Evolutionary conservation across 768 basidiomycete genomes (phyloP), one percentile per base, ranked within the genome.

Genomic region (Lactifluus echinatus): DNA sequence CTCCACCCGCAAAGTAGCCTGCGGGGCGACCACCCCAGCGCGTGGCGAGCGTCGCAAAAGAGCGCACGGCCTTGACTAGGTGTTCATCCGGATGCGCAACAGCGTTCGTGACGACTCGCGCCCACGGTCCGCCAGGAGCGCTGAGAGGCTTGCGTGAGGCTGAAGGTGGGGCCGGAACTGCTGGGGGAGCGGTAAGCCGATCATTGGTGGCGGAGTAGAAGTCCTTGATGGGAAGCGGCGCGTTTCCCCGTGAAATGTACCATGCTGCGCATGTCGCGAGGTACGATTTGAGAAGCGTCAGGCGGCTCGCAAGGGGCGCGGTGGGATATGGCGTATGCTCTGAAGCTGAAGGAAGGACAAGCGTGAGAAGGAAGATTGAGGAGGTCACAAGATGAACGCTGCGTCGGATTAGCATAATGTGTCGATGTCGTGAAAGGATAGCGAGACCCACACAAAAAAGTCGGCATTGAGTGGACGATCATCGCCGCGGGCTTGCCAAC

Each of bases 381-480:
- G 84, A 85, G 0, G 86, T 89, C 36, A 87, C 76, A 1, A 83
- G 69, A 61, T 82, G 87, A 71, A 84, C 80, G 14, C 84, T 87
- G 37, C n/a, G n/a, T n/a, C 2, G 3, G 8, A n/a, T 57, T 31
- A n/a, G 36, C 23, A 17, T 34, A 2, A 40, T 15, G 49, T 33
- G 15, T 11, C n/a, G 8, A 26, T n/a, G 44, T n/a, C n/a, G n/a
- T n/a, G 37, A 64, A 62, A 19, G 61, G 19, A 59, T 31, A 53
- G 29, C 1, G 50, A 50, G 10, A 73, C 83, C 61, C 58, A 86
- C 84, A 74, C 52, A 72, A 80, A 77, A 67, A 87, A 87, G 54
- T 86, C 80, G 0, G 76, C 78, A 23, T 75, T 73, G 66, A 81
- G 84, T 51, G 60, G 50, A 19, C 68, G 57, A 23, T 53, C 59